Percentiles rank a stretch among this genome's conserved stretches.
Evolutionary conservation across 805 yeast genomes (phyloP).

Genomic region (Candida piceae): DNA sequence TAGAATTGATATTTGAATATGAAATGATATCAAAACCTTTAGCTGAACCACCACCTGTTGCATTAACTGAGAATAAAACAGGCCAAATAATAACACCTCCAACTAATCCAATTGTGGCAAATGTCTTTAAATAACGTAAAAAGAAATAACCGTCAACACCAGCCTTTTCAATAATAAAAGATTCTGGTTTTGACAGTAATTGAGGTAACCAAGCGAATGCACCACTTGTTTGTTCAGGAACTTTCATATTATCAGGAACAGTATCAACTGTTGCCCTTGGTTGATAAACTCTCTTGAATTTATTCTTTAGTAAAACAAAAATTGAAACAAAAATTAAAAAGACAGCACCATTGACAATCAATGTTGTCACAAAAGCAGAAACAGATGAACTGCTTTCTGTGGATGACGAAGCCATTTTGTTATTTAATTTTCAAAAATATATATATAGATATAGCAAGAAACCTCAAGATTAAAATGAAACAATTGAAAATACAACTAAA

Average conservation of each 20-base stretch:
- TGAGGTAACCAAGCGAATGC: slow-evolving; percentile 51
- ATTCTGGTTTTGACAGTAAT: slow-evolving; percentile 50
- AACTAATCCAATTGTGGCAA: slow-evolving; percentile 45
- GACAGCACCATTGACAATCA: slow-evolving; percentile 40
- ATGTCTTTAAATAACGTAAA: slow-evolving; percentile 56
- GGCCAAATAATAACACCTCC: slow-evolving; percentile 61
- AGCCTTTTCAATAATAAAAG: slow-evolving; percentile 60
- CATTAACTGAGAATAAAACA: slow-evolving; percentile 67
- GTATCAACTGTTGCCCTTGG: slow-evolving; percentile 44
- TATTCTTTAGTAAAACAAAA: slow-evolving; percentile 39
- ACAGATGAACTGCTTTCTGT: slow-evolving; percentile 33
- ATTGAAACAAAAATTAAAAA: slow-evolving; percentile 36
- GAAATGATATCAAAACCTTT: slow-evolving; percentile 63
- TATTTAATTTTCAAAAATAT: too few relatives aligned
- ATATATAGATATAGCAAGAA: too few relatives aligned
- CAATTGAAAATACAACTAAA: too few relatives aligned
- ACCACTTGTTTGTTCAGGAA: slow-evolving; percentile 41
- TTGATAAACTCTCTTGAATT: slow-evolving; percentile 45
- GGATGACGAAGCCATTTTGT: too few relatives aligned
- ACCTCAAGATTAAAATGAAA: too few relatives aligned
- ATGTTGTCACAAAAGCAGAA: slow-evolving; percentile 45
- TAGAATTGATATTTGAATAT: slow-evolving; percentile 56
- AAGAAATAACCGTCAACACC: slow-evolving; percentile 78
- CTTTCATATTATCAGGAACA: slow-evolving; percentile 39
- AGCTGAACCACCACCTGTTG: slow-evolving; percentile 54